These are phyloP conservation scores for Balakata baccata DNA, from an alignment of 345 rosid species.

Conservation along the genomic window DNA sequence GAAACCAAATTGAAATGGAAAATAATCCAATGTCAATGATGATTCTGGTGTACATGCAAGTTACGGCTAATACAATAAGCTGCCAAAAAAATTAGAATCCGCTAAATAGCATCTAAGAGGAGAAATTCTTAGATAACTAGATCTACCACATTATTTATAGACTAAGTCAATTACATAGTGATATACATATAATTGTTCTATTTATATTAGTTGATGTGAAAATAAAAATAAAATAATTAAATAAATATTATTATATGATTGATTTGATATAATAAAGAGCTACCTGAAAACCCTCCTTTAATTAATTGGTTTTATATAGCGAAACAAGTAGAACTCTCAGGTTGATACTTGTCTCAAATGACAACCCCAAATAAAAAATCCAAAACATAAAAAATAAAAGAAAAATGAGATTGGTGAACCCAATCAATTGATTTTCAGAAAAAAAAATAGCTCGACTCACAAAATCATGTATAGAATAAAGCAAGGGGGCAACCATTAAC, in stretches of 20 bases:
- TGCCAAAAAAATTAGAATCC: not conserved
- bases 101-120: not conserved
- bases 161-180: no score
- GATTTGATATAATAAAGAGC: not conserved
- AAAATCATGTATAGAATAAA: not conserved
- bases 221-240: no score
- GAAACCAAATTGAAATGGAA: not conserved
- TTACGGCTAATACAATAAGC: not conserved
- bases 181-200: no score
- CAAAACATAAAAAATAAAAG: no score
- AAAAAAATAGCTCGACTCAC: not conserved
- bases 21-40: not conserved
- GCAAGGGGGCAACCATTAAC: not conserved
- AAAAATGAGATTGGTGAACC: not conserved
- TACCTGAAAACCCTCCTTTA: not conserved
- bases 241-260: no score
- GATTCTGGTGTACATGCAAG: not conserved
- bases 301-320: constrained; percentile 1
- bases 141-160: no score
- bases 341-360: not conserved
- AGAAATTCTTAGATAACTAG: no score
- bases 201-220: no score
- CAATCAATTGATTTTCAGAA: not conserved
- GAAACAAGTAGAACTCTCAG: not conserved
- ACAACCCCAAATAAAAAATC: not conserved